Base-by-base conservation (phyloP, 169 alveolate species). In the Babesia microti region DNA sequence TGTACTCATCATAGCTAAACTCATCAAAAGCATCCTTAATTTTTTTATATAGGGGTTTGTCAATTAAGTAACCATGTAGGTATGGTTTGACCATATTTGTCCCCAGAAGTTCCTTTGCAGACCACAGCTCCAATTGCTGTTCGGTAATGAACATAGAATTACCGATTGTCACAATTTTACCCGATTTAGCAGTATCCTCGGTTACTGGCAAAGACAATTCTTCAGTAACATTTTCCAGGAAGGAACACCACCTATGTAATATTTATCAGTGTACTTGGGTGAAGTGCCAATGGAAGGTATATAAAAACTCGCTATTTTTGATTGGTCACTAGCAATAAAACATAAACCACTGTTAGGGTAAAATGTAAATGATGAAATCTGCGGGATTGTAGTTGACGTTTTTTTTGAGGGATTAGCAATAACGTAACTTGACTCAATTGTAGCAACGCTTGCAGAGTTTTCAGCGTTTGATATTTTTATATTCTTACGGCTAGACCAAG, bases 211-310 rank as follows among this genome's bases (percentile, higher is more conserved):
- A 94, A 58, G 91, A 97, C 72, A 93, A 60, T 65, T 93, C 98
- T 60, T 93, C 98, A 0, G 97, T 93, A 23, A 93, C 72, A 54
- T 83, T 87, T 53, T 93, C 98, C 37, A 93, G 63, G 80, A 90
- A 93, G 30, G 95, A 78, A 36, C 96, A 90, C 97, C 98, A 93
- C 18, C 76, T 65, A 41, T 18, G 26, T 21, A 9, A 21, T 18
- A 42, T 26, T 5, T 27, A 42, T 21, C 19, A 9, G n/a, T 42
- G n/a, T 65, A 65, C 81, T 65, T 85, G 34, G 98, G 97, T 7
- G 98, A 97, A 6, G 91, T 85, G 1, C 97, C 97, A 26, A 93
- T 59, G 47, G 71, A 63, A 9, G 98, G 97, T 4, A 91, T 70
- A 60, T 87, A 93, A 68, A 84, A 90, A 14, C 89, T 74, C 27